Evolutionary conservation across 1,284 basidiomycete species (phyloP), one percentile per base, ranked within the genome.

Genomic region (Vanrija pseudolonga): DNA sequence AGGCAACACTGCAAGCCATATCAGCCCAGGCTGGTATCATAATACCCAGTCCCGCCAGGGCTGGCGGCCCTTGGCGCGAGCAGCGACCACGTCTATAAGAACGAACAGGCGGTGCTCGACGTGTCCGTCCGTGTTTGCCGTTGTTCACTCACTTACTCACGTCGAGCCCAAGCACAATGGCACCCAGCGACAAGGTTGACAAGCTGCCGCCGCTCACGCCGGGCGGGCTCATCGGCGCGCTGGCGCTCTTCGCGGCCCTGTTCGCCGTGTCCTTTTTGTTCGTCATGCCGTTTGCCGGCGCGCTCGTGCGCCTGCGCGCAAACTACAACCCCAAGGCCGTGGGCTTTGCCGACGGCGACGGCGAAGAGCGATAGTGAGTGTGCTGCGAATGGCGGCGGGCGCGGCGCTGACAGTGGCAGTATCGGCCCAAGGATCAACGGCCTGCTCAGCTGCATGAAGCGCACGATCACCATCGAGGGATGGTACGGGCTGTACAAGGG

Each of bases 401-500:
- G 4, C 12, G 12, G 1, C 32, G 19, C 22, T 40, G 3, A 28
- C 43, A 11, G 26, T 26, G 3, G 26, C 26, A 73, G 74, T 36
- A 72, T 76, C 24, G 76, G 76, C 15, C 75, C 75, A 1, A 72
- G 69, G 4, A 60, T 77, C 14, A 62, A 61, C 12, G 70, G 68
- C 8, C 45, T 76, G 6, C 40, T 73, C n/a, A 66, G 77, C 11
- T 92, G 91, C 83, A 70, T 90, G 60, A 70, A 65, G 53, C 82
- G 90, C 43, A 88, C 89, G 2, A 85, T 85, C 68, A 80, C 79
- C 50, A 80, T 93, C 17, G 90, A 93, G 84, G 88, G 90, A 23
- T 85, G 81, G 80, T 70, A 79, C 47, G 90, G 90, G 18, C 71
- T 93, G 40, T 92, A 88, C 80, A 93, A 91, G 74, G 90, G 90